A percentile compares a stretch with the other conserved stretches of the same genome.
These are phyloP conservation scores for Saposhnikovia divaricata DNA, from an alignment of 129 eudicot species.

Conservation along the genomic window DNA sequence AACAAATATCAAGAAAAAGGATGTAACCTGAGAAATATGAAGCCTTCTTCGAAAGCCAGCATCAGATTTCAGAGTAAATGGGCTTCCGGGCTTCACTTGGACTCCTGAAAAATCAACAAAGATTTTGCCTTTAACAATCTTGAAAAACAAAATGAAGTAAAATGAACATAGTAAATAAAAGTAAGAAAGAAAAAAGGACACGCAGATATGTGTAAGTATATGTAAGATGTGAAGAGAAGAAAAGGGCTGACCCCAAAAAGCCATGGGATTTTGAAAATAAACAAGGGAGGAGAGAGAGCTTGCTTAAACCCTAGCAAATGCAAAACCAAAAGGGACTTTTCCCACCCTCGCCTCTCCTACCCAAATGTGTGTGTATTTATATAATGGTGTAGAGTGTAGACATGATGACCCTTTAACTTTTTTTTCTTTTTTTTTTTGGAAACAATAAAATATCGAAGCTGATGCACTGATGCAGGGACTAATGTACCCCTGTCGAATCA, in stretches of 20 bases:
- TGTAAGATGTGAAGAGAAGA: background rate
- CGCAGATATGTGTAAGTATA: background rate
- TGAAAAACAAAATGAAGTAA: background rate
- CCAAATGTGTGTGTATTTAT: too few species aligned
- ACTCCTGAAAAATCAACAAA: conserved; percentile 34
- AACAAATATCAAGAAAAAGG: too few species aligned
- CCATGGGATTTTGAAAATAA: conserved; percentile 11
- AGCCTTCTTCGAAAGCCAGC: conserved; percentile 45
- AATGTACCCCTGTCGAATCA: too few species aligned
- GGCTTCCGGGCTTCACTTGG: conserved; percentile 77
- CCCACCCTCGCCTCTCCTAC: too few species aligned
- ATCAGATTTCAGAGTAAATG: conserved; percentile 38
- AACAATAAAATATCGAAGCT: too few species aligned
- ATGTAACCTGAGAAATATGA: conserved; percentile 68
- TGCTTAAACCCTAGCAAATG: too few species aligned
- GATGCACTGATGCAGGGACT: too few species aligned
- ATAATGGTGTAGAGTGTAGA: too few species aligned
- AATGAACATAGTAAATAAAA: background rate
- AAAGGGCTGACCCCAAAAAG: conserved; percentile 35
- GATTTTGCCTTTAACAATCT: background rate
- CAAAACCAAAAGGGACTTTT: too few species aligned
- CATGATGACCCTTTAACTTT: too few species aligned
- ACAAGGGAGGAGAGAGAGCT: too few species aligned
- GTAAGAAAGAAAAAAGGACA: background rate
- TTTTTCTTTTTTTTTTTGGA: too few species aligned